These are phyloP conservation scores for Capronia americana DNA, from an alignment of 2,329 filamentous ascomycete species.

Conservation along the genomic window DNA sequence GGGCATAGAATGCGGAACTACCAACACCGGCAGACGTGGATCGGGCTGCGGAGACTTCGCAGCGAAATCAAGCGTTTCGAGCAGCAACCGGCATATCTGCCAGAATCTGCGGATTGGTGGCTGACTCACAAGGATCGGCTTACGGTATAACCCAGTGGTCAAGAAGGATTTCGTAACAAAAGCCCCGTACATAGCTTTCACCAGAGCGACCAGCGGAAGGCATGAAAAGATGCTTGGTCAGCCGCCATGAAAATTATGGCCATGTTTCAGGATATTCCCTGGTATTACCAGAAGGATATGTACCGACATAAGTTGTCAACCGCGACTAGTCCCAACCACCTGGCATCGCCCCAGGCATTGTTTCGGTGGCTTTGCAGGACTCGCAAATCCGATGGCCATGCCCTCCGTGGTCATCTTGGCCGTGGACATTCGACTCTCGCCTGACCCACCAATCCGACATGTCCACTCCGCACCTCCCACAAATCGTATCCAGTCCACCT, in stretches of 20 bases:
- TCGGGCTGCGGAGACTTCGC: slow-evolving; percentile 35
- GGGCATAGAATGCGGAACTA: slow-evolving; percentile 37
- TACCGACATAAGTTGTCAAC: background rate
- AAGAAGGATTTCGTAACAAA: background rate
- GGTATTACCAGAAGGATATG: background rate
- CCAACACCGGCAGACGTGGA: slow-evolving; percentile 38
- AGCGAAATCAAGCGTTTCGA: slow-evolving; percentile 38
- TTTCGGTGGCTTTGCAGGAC: slow-evolving; percentile 13
- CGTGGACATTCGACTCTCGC: background rate
- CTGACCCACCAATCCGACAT: slow-evolving; percentile 26
- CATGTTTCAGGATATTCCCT: background rate
- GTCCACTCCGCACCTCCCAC: slow-evolving; percentile 23
- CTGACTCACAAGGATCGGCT: slow-evolving; percentile 24
- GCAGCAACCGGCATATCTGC: slow-evolving; percentile 22
- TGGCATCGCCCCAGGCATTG: slow-evolving; percentile 17
- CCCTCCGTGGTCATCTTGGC: background rate
- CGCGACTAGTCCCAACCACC: slow-evolving; percentile 21
- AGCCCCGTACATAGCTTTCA: background rate
- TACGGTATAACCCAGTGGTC: slow-evolving; percentile 2
- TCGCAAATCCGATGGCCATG: slow-evolving; percentile 14
- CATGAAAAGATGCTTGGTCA: background rate
- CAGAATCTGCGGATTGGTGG: slow-evolving; percentile 29
- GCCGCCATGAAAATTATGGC: background rate
- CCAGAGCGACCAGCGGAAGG: background rate
- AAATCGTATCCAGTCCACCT: background rate